Percentiles rank a stretch among this genome's conserved stretches.
These are phyloP conservation scores for Suillus hirtellus DNA, from an alignment of 768 basidiomycete species.

Conservation along the genomic window DNA sequence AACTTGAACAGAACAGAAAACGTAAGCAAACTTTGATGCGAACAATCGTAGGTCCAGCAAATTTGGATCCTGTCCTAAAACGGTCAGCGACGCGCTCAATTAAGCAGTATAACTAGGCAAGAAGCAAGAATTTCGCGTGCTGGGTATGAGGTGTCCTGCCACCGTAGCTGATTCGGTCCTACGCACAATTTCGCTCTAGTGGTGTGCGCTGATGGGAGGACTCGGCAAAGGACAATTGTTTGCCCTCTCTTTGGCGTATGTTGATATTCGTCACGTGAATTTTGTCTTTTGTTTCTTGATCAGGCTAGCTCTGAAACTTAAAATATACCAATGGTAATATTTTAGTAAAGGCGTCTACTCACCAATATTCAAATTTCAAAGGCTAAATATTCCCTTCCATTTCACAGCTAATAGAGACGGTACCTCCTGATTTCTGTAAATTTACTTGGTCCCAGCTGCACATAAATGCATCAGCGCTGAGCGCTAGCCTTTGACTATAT, in stretches of 20 bases:
- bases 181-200: constrained; percentile 18
- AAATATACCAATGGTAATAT: no score
- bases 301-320: not conserved
- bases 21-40: constrained; percentile 45
- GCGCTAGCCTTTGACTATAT: constrained; percentile 4
- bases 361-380: no score
- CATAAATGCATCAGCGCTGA: not conserved
- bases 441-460: constrained; percentile 26
- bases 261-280: constrained; percentile 47
- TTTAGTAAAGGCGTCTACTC: no score
- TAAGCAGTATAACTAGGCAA: constrained; percentile 18
- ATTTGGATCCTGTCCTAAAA: constrained; percentile 37
- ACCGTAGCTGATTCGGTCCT: constrained; percentile 9
- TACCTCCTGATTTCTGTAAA: constrained; percentile 20
- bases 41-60: constrained; percentile 55
- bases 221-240: constrained; percentile 26
- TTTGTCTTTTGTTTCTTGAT: constrained; percentile 7
- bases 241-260: constrained; percentile 50
- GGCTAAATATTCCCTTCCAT: constrained; percentile 2
- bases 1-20: constrained; percentile 43
- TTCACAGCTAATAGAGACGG: constrained; percentile 19
- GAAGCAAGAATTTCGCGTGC: constrained; percentile 10
- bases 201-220: constrained; percentile 27
- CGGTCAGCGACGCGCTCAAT: constrained; percentile 22
- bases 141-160: constrained; percentile 19